Evolutionary conservation across 2,329 filamentous ascomycete species (phyloP), one percentile per base, ranked within the genome.

Genomic region (Phoma sp.): DNA sequence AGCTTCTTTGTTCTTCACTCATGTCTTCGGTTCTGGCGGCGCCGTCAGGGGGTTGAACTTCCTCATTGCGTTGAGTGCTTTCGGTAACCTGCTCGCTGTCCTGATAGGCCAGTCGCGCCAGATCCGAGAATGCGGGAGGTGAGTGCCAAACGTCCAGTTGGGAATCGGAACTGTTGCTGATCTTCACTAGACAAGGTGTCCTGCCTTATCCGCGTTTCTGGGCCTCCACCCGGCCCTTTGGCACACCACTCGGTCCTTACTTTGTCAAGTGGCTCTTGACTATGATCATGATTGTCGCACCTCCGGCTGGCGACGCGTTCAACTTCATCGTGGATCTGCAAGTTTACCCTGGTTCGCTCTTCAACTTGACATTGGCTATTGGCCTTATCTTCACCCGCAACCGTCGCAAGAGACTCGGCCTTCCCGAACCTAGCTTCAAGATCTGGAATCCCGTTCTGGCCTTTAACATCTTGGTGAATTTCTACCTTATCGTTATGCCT

Each of bases 401-500:
- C 13, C 81, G 82, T 1, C 82, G 86, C 4, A 78, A 76, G 33
- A 79, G 80, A 1, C 72, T 84, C 4, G 80, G 80, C 3, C 70
- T 86, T 3, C 78, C 77, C 0, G 63, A 65, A 0, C 74, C 83
- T 0, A 80, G 81, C 4, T 90, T 88, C 71, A 77, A 75, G 6
- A 82, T 85, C 0, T 90, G 86, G 86, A 69, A 85, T 53, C 47
- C 81, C 0, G 78, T 82, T 0, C 71, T 90, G 1, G 64, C 82
- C 7, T 88, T 91, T 71, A 85, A 81, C 43, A 81, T 88, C 40
- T 68, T 85, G 0, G 75, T 85, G 0, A 83, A 88, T 46, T 51
- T 86, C 0, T 90, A 85, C 55, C 74, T 89, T 40, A 71, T 90
- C 1, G 79, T 85, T 4, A 88, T 88, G 80, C 88, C 88, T 0